Evolutionary conservation across 73 alveolate species (phyloP), one percentile per base, ranked within the genome.

Genomic region (Stentor coeruleus): DNA sequence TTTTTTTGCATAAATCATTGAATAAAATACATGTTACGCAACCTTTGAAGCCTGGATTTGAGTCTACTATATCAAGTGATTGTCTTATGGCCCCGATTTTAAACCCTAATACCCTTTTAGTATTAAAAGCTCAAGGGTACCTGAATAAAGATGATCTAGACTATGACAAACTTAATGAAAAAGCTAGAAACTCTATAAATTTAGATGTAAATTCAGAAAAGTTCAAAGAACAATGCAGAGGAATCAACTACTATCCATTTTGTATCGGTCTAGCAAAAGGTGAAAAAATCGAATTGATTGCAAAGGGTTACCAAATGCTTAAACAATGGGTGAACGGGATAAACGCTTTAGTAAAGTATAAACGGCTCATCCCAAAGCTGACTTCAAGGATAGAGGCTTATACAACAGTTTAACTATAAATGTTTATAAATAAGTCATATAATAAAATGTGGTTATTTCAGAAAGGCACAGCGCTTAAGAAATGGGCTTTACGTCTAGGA

Each of bases 11-110:
- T 66, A 66, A 66, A 66, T 26, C 79, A 28, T 66, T 66, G 33
- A 26, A 33, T 28, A 66, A 31, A 66, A 2, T 66, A 37, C 49
- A 66, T 26, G 37, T 66, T 14, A 66, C 26, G 33, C 79, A 66
- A 31, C 79, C 79, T 37, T 31, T 66, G 79, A 66, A 66, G 79
- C 79, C 79, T 26, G 79, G 79, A 20, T 66, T 66, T 33, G 79
- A 66, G 79, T 66, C 79, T 20, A 66, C 40, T 31, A 66, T 66
- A 28, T 66, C 39, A 11, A 66, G 20, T 66, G 79, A 66, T 15
- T 15, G 37, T 20, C n/a, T 66, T 20, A 20, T 66, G 39, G 79
- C 42, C 41, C 79, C 79, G 14, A 33, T 66, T 11, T 20, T 66
- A 26, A 20, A 37, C 15, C 79, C n/a, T 14, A 66, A 20, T 2